Base-by-base conservation (phyloP, 2,329 filamentous ascomycete genomes). In the Corynespora cassiicola region DNA sequence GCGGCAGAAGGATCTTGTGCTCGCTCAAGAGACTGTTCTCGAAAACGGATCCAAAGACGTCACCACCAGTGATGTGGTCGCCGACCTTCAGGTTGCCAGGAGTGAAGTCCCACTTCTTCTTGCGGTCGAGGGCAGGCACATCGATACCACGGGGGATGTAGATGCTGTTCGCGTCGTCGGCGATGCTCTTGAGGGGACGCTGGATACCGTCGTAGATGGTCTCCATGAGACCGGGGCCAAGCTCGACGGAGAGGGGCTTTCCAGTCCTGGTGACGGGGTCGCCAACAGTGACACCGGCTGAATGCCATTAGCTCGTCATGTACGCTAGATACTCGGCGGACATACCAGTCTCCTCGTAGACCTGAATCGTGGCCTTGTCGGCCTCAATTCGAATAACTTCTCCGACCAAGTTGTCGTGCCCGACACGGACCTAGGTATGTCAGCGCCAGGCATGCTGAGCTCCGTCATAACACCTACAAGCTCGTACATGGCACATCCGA, bases 131-230 rank as follows among this genome's bases (percentile, higher is more conserved):
- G 29, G 91, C 86, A 35, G 92, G 90, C 21, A 91, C 82, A 40
- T 88, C 75, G 66, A 99, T 92, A 71, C 94, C 94, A 58, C 94
- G 89, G 62, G 94, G 94, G 52, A 99, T 99, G 73, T 99, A 99
- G 72, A 99, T 99, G 72, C 88, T 90, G 65, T 90, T 77, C 35
- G 90, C 84, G 31, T 81, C 73, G 25, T 86, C 76, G 56, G 89
- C 78, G 63, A 99, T 99, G 54, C 82, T 85, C 74, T 86, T 86
- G 59, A 99, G 85, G 33, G 94, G 94, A 67, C 94, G 86, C 73
- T 99, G 94, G 63, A 99, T 99, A 76, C 94, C 94, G 71, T 99
- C 94, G 79, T 97, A 99, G 72, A 99, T 99, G 56, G 94, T 96
- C 76, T 97, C 92, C 82, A 99, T 90, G 70, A 99, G 78, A 68